Percentiles rank a stretch among this genome's conserved stretches.
These are phyloP conservation scores for Artemisia tridentata DNA, from an alignment of 129 eudicot species.

Conservation along the genomic window DNA sequence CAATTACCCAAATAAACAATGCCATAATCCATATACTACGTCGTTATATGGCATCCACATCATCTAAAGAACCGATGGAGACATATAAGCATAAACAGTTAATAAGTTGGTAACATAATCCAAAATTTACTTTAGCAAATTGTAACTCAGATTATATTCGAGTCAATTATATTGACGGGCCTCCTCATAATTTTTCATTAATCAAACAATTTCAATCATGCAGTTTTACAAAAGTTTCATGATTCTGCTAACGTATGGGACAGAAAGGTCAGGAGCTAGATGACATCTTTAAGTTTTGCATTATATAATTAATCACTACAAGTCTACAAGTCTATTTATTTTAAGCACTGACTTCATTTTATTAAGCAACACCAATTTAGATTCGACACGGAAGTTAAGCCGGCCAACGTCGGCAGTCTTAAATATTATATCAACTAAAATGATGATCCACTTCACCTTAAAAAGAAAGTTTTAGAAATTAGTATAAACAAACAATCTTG, in stretches of 20 bases:
- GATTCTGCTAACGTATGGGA: not conserved
- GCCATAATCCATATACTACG: too few relatives aligned
- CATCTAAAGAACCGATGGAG: not conserved
- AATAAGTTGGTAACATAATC: not conserved
- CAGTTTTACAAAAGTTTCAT: not conserved
- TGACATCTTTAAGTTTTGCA: too few relatives aligned
- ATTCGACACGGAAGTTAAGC: constrained; percentile 34
- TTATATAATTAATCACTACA: too few relatives aligned
- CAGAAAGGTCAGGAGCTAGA: not conserved
- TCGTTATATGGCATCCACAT: too few relatives aligned
- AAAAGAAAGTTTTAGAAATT: constrained; percentile 20
- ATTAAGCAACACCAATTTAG: constrained; percentile 2
- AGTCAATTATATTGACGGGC: not conserved
- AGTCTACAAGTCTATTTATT: not conserved
- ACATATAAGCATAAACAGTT: not conserved
- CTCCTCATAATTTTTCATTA: not conserved
- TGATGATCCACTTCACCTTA: constrained; percentile 15
- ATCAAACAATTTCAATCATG: not conserved
- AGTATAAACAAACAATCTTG: constrained; percentile 18
- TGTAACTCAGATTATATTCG: not conserved
- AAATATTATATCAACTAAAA: constrained; percentile 19
- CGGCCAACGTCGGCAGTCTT: constrained; percentile 64
- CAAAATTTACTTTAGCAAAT: not conserved
- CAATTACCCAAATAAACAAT: too few relatives aligned
- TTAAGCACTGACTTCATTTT: constrained; percentile 6